Base-by-base conservation (phyloP, 2,329 filamentous ascomycete species). In the Erysiphe neolycopersici region DNA sequence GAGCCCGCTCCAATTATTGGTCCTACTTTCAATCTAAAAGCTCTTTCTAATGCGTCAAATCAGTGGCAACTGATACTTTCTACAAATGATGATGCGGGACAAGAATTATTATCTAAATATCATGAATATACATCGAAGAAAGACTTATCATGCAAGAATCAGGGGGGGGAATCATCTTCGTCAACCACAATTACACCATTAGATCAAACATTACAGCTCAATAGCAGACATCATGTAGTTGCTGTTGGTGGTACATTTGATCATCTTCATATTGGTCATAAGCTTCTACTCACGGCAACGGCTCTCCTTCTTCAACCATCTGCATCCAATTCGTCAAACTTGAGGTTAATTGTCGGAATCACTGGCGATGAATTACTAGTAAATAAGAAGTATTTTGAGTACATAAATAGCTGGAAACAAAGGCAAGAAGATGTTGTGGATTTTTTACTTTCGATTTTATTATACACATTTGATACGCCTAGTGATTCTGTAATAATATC, bases 211-310 rank as follows among this genome's bases (percentile, higher is more conserved):
- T 17, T 17, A 36, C 33, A 17, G 17, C 11, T 36, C 33, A n/a
- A 17, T 8, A n/a, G 5, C 33, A n/a, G 5, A 36, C 11, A 14
- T n/a, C 33, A n/a, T 8, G 33, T 17, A 16, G 33, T 36, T 36
- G 81, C 78, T 43, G 71, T 95, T 12, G 89, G 87, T 29, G 89
- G 89, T 10, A 98, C 89, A 0, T 98, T 95, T 60, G 89, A 98
- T 58, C 84, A 95, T 60, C 69, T 98, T 18, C 89, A 98, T 57
- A 76, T 81, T 4, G 89, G 89, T 5, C 89, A 98, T 63, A 98
- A 95, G 61, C 67, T 95, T n/a, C 69, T 98, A 17, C 70, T 98
- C 17, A 84, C 85, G n/a, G 85, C 85, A 47, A 81, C 79, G 0
- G 71, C 76, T 0, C 70, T 94, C 45, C 67, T 83, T 14, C 66